Base-by-base conservation (phyloP, 1,284 basidiomycete species). In the Cryptococcus sp. region DNA sequence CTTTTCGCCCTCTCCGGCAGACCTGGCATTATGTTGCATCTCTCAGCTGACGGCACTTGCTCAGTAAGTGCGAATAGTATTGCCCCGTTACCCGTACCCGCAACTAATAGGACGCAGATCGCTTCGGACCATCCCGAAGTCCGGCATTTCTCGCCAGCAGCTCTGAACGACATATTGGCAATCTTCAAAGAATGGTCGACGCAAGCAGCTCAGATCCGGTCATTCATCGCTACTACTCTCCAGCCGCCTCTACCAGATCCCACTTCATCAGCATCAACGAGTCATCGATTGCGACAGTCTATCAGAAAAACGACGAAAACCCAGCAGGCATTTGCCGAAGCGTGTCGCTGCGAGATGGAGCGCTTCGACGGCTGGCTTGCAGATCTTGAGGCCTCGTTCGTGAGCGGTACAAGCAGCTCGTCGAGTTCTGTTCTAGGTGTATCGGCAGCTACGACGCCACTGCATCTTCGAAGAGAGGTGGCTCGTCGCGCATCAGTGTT, bases 281-380 rank as follows among this genome's bases (percentile, higher is more conserved):
- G 56, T 54, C 47, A 62, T 2, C 48, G 45, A 61, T 53, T 20
- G 54, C 62, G 19, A 62, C 68, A 40, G 39, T 68, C 20, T 66
- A 60, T 47, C 54, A 22, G 54, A 22, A 22, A 25, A 66, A 19
- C 60, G 47, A 46, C 70, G 1, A 84, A 84, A 44, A 91, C 89
- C 0, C 77, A 87, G 15, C 88, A 92, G 70, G 91, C 91, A 0
- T 91, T 91, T 70, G 85, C 87, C 0, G 89, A 90, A 58, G 88
- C 88, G 0, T 78, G 91, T 47, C 85, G 86, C 49, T 61, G 74
- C 8, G 83, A 88, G 55, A 74, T 91, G 3, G 80, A 81, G 17
- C 63, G 65, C 0, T 85, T 91, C 57, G 84, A 88, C 57, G 66
- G 66, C 3, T 93, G 89, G 89, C 87, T 89, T 62, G 85, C 89